Evolutionary conservation across 768 basidiomycete genomes (phyloP).

Genomic region (Rhodosporidiobolus sp.): DNA sequence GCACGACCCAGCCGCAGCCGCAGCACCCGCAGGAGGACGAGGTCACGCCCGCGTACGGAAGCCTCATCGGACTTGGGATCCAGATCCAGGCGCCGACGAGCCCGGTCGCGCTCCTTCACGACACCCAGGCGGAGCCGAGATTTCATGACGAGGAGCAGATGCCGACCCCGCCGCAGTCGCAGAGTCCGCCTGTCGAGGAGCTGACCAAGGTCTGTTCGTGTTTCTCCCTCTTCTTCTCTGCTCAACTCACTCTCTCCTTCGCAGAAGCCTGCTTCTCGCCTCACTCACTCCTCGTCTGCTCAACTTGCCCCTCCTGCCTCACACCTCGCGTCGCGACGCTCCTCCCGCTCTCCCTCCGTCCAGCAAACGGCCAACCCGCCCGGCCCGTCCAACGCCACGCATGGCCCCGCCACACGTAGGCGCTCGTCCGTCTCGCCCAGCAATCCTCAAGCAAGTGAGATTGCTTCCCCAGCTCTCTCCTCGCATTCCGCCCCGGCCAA

Average conservation of each 20-base stretch:
- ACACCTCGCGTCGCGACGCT: background rate
- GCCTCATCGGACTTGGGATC: no score
- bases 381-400: constrained; percentile 13
- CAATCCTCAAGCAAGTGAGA: background rate
- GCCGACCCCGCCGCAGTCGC: constrained; percentile 7
- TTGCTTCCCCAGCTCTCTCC: background rate
- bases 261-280: background rate
- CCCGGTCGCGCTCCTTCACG: background rate
- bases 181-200: background rate
- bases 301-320: background rate
- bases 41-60: no score
- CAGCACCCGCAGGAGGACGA: no score
- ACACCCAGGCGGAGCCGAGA: background rate
- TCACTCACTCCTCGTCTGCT: background rate
- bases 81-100: background rate
- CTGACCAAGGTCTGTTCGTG: background rate
- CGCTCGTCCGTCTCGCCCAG: constrained; percentile 4
- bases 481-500: no score
- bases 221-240: background rate
- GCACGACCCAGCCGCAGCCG: no score
- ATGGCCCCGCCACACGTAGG: constrained; percentile 8
- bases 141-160: background rate
- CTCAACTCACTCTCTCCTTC: background rate
- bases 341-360: constrained; percentile 4
- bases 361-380: background rate